Percentiles rank a stretch among this genome's conserved stretches.
These are phyloP conservation scores for Flammula alnicola DNA, from an alignment of 1,284 basidiomycete genomes.

Conservation along the genomic window DNA sequence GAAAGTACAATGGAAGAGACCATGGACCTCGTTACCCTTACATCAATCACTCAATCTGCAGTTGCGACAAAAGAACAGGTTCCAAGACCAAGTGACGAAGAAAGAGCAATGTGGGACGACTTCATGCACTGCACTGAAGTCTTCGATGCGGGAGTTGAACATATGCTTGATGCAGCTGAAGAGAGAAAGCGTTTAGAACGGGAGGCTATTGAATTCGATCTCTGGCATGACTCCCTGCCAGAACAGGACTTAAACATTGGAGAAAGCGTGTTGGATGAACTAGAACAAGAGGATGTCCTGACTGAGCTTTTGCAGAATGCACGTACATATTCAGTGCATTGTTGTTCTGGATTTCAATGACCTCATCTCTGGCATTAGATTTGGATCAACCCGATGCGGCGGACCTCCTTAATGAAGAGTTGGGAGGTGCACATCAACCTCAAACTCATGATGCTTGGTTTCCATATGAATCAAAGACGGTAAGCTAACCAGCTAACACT, in stretches of 20 bases:
- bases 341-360: too few species aligned
- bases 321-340: too few species aligned
- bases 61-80: not conserved
- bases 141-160: slow-evolving; percentile 21
- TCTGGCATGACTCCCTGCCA: slow-evolving; percentile 14
- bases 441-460: too few species aligned
- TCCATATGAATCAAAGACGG: too few species aligned
- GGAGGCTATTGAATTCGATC: slow-evolving; percentile 17
- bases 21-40: slow-evolving; percentile 11
- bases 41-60: slow-evolving; percentile 2
- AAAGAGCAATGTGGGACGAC: slow-evolving; percentile 13
- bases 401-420: too few species aligned
- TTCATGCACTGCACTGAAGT: slow-evolving; percentile 4
- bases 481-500: too few species aligned
- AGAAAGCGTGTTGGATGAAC: too few species aligned
- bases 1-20: slow-evolving; percentile 18
- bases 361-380: too few species aligned
- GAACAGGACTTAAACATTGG: slow-evolving; percentile 9
- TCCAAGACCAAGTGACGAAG: slow-evolving; percentile 10
- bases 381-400: too few species aligned
- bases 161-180: slow-evolving; percentile 12
- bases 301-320: too few species aligned
- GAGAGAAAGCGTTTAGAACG: slow-evolving; percentile 18
- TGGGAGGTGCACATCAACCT: too few species aligned
- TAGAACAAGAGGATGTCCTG: too few species aligned